Conservation (phyloP, 495 filamentous ascomycete species). For the Bombardia bombarda region DNA sequence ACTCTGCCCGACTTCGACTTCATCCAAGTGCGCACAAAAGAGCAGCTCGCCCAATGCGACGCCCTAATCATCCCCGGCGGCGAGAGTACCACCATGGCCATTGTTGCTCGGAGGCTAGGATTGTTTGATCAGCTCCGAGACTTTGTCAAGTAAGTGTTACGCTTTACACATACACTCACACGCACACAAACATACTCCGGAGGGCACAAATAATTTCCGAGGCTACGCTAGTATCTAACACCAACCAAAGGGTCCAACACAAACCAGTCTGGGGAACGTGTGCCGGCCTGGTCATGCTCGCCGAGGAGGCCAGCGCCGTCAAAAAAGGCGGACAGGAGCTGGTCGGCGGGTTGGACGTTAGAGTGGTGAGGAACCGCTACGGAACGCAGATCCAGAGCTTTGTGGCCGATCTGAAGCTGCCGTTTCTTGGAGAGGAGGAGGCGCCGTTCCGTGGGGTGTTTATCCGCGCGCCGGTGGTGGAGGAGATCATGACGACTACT, state of each 20-base stretch:
- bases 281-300: conserved; percentile 85
- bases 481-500: conserved; percentile 60
- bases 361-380: conserved; percentile 93
- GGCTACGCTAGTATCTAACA: neutral
- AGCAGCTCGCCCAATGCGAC: conserved; percentile 64
- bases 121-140: conserved; percentile 78
- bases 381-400: conserved; percentile 93
- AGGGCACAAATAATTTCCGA: no score
- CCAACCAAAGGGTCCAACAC: conserved; percentile 41
- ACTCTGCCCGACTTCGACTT: conserved; percentile 42
- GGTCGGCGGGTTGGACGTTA: conserved; percentile 84
- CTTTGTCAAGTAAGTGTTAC: conserved; percentile 76
- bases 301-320: conserved; percentile 78
- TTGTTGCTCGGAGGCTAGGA: conserved; percentile 73
- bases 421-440: conserved; percentile 49
- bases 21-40: conserved; percentile 69
- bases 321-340: conserved; percentile 91
- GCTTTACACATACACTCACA: neutral
- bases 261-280: conserved; percentile 96
- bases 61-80: conserved; percentile 88
- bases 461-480: conserved; percentile 89
- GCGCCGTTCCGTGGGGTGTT: conserved; percentile 74
- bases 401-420: conserved; percentile 64
- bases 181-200: neutral
- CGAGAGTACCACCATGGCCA: conserved; percentile 87